phyloP scores from a whole-genome alignment of 352 stramenopile genomes.

The Globisporangium orthogonon region DNA sequence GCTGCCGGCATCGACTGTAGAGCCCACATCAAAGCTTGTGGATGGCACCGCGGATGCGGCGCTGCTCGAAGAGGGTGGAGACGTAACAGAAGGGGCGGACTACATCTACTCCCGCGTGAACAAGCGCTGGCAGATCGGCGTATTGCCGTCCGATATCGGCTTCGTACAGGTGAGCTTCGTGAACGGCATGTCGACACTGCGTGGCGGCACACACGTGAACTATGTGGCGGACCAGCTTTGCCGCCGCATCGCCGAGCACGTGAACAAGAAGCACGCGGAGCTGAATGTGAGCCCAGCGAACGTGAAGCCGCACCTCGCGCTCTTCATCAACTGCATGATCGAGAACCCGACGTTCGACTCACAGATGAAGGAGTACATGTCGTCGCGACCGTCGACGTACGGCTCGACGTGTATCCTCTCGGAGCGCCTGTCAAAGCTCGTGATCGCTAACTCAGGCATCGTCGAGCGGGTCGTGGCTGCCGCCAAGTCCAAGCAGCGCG shows the following conservation, averaged over 20 bases:
- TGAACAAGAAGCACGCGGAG: conserved; percentile 96
- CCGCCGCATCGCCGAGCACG: conserved; percentile 88
- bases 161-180: conserved; percentile 99
- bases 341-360: conserved; percentile 99
- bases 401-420: conserved; percentile 89
- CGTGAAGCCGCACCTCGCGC: conserved; percentile 96
- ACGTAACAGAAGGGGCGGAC: conserved; percentile 56
- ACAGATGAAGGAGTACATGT: conserved; percentile 99
- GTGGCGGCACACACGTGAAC: conserved; percentile 95
- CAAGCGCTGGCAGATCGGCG: conserved; percentile 95
- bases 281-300: conserved; percentile 89
- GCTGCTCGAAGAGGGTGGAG: conserved; percentile 21
- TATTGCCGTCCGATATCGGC: conserved; percentile 85
- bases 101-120: conserved; percentile 92
- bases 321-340: conserved; percentile 99
- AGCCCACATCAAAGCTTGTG: too few species aligned
- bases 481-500: conserved; percentile 92
- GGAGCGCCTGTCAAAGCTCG: conserved; percentile 92
- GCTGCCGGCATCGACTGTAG: not conserved
- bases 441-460: conserved; percentile 94
- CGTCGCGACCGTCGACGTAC: conserved; percentile 84
- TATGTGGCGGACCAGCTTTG: conserved; percentile 84
- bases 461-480: conserved; percentile 92
- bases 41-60: not conserved
- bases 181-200: conserved; percentile 97